These are phyloP conservation scores for Primulina eburnea DNA, from an alignment of 257 asterid species.

Conservation along the genomic window DNA sequence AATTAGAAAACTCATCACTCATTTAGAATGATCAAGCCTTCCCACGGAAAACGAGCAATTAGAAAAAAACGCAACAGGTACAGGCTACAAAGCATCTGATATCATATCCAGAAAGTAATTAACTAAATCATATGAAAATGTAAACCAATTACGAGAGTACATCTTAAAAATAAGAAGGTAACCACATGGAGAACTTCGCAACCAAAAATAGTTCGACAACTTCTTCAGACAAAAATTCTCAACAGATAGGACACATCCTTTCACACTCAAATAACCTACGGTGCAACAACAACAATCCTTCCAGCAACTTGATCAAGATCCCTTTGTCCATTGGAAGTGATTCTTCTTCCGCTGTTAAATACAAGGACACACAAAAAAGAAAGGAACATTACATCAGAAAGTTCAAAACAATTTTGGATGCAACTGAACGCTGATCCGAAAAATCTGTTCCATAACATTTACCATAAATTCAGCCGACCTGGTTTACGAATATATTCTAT, in stretches of 20 bases:
- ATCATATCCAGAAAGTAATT: conserved; percentile 5
- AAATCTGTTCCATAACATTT: neutral
- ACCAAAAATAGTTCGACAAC: conserved; percentile 30
- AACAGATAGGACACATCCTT: conserved; percentile 23
- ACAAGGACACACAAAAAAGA: neutral
- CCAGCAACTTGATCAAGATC: conserved; percentile 98
- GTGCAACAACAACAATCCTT: conserved; percentile 55
- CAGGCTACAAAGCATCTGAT: no score
- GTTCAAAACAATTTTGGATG: neutral
- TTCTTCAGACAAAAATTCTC: conserved; percentile 19
- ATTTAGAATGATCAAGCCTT: no score
- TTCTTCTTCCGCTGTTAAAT: conserved; percentile 66
- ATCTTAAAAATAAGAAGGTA: conserved; percentile 25
- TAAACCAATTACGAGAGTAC: conserved; percentile 20
- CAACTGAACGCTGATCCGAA: neutral
- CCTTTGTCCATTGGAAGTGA: conserved; percentile 82
- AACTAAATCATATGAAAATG: conserved; percentile 26
- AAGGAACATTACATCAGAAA: neutral
- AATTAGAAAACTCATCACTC: conserved; percentile 13
- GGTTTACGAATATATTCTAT: no score
- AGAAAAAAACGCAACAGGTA: no score
- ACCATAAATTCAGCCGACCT: no score
- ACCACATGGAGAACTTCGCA: conserved; percentile 19
- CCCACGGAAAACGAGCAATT: no score
- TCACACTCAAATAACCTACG: conserved; percentile 31